Evolutionary conservation across 1,139 yeast species (phyloP).

Genomic region (Lodderomyces oxycetoniae): DNA sequence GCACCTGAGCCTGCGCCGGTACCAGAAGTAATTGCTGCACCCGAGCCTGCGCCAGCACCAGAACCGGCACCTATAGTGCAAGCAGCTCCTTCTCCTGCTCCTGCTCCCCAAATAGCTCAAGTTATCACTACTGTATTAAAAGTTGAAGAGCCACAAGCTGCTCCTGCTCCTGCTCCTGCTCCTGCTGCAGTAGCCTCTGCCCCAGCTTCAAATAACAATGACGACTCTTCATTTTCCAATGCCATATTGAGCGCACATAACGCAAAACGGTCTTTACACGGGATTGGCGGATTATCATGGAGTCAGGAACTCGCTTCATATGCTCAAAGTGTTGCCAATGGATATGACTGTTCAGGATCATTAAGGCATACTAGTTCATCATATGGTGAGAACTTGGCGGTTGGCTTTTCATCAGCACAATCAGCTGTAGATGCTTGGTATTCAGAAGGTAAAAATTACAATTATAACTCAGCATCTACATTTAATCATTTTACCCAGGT

Average conservation of each 20-base stretch:
- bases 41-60: background rate
- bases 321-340: conserved; percentile 65
- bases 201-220: background rate
- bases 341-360: conserved; percentile 63
- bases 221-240: conserved; percentile 12
- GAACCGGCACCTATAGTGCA: too few species aligned
- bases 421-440: conserved; percentile 82
- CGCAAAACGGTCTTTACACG: conserved; percentile 60
- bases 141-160: too few species aligned
- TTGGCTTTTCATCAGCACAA: conserved; percentile 52
- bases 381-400: conserved; percentile 85
- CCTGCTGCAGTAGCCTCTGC: conserved; percentile 1
- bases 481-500: conserved; percentile 80
- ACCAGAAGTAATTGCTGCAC: background rate
- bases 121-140: too few species aligned
- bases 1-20: background rate
- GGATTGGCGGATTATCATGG: conserved; percentile 62
- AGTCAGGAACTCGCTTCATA: conserved; percentile 51
- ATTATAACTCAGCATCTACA: conserved; percentile 34
- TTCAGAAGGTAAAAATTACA: conserved; percentile 58
- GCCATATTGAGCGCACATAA: conserved; percentile 50
- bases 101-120: background rate
- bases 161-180: background rate
- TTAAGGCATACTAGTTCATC: conserved; percentile 72
- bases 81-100: conserved; percentile 1